Conservation (phyloP, 2,329 filamentous ascomycete genomes). For the Neobulgaria alba region DNA sequence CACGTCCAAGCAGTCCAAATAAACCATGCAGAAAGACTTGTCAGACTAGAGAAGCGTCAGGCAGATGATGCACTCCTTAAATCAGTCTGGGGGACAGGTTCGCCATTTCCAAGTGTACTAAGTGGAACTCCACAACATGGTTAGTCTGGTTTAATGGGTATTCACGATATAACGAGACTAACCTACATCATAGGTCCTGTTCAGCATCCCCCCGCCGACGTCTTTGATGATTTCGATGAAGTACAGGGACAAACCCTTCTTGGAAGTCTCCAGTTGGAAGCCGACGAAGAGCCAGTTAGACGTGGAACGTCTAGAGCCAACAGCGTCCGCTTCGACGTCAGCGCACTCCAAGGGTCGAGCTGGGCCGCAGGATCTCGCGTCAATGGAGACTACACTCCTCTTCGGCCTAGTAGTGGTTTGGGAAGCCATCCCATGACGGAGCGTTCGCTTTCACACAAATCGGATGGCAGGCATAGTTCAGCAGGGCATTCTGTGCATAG, state of each 20-base stretch:
- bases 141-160: conserved; percentile 35
- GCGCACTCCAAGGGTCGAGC: conserved; percentile 77
- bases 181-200: conserved; percentile 52
- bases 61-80: conserved; percentile 62
- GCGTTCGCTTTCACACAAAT: conserved; percentile 86
- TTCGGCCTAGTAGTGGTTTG: conserved; percentile 71
- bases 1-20: conserved; percentile 56
- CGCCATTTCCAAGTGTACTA: conserved; percentile 80
- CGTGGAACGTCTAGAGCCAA: conserved; percentile 88
- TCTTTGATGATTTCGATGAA: conserved; percentile 80
- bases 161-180: neutral
- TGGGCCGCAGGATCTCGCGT: conserved; percentile 78
- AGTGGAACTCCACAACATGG: conserved; percentile 82
- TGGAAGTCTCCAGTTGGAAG: conserved; percentile 73
- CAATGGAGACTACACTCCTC: conserved; percentile 71
- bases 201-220: conserved; percentile 70
- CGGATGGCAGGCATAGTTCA: conserved; percentile 89
- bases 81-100: conserved; percentile 85
- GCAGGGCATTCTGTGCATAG: conserved; percentile 73
- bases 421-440: conserved; percentile 78
- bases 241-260: conserved; percentile 75
- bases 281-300: conserved; percentile 77
- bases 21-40: conserved; percentile 52
- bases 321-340: conserved; percentile 96
- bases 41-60: conserved; percentile 56